Conservation (phyloP, 805 yeast species). For the Saccharomycopsis javanensis region DNA sequence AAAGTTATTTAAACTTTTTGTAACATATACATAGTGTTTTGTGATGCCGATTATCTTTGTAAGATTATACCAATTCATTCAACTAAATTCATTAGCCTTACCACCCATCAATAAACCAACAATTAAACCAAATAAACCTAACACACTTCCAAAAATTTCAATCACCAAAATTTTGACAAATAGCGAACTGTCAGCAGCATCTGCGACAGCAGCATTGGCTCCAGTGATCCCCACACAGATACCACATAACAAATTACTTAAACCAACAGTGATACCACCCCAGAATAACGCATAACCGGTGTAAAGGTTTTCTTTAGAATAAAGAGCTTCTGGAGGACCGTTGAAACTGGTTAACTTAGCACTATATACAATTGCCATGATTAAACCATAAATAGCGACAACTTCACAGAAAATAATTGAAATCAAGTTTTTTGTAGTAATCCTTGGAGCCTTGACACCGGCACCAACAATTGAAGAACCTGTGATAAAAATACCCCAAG, state of each 20-base stretch:
- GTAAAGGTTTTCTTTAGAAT: constrained; percentile 76
- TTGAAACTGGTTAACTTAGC: constrained; percentile 66
- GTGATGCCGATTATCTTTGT: background rate
- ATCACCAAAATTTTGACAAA: constrained; percentile 94
- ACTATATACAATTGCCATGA: constrained; percentile 94
- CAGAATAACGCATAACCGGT: constrained; percentile 94
- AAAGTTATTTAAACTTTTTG: background rate
- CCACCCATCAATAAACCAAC: constrained; percentile 97
- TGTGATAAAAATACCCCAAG: constrained; percentile 97
- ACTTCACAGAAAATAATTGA: constrained; percentile 98
- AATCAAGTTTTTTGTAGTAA: constrained; percentile 92
- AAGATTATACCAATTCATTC: background rate
- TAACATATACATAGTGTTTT: background rate
- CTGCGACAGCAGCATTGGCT: constrained; percentile 95
- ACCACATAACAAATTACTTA: constrained; percentile 91
- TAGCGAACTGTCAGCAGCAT: constrained; percentile 92
- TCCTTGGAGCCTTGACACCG: constrained; percentile 95
- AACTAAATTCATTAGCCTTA: constrained; percentile 60
- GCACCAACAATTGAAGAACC: constrained; percentile 95
- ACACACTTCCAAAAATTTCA: constrained; percentile 93
- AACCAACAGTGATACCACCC: constrained; percentile 97
- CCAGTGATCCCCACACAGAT: constrained; percentile 96
- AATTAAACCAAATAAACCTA: constrained; percentile 92
- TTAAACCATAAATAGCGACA: constrained; percentile 95
- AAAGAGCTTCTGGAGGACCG: constrained; percentile 38